Evolutionary conservation across 2,329 filamentous ascomycete species (phyloP).

Genomic region (Metarhizium album): DNA sequence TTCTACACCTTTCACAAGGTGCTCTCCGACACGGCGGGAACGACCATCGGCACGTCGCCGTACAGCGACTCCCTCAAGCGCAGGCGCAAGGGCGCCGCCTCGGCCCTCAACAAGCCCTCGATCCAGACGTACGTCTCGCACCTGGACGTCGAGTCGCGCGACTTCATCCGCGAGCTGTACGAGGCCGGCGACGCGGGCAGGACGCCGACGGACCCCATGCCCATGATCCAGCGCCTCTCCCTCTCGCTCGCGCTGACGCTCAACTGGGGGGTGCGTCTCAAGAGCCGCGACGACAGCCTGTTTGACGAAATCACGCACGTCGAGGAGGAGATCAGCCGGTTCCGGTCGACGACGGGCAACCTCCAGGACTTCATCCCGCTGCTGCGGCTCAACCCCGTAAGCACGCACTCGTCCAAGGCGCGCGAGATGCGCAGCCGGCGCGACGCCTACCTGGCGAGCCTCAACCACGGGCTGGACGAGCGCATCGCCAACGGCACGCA

Average conservation of each 20-base stretch:
- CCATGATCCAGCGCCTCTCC: slow-evolving; percentile 55
- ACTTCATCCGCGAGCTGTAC: slow-evolving; percentile 51
- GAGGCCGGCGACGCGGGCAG: slow-evolving; percentile 44
- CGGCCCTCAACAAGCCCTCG: slow-evolving; percentile 53
- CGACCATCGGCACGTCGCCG: slow-evolving; percentile 57
- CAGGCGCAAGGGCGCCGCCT: slow-evolving; percentile 53
- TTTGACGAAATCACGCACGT: slow-evolving; percentile 54
- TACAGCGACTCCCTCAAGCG: slow-evolving; percentile 56
- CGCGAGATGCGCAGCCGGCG: slow-evolving; percentile 48
- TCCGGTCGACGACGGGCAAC: slow-evolving; percentile 49
- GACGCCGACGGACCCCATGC: slow-evolving; percentile 50
- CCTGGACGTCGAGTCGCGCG: slow-evolving; percentile 50
- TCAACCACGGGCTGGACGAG: slow-evolving; percentile 49
- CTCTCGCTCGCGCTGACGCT: slow-evolving; percentile 52
- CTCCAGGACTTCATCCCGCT: slow-evolving; percentile 52
- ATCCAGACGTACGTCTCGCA: slow-evolving; percentile 52
- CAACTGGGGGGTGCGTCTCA: slow-evolving; percentile 56
- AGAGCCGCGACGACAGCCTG: slow-evolving; percentile 44
- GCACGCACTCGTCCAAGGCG: slow-evolving; percentile 44
- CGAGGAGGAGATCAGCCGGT: slow-evolving; percentile 48
- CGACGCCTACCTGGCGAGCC: slow-evolving; percentile 45
- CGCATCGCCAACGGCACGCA: slow-evolving; percentile 50
- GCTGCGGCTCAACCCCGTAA: slow-evolving; percentile 50
- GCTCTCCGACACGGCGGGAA: slow-evolving; percentile 53
- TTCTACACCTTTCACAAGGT: slow-evolving; percentile 53